phyloP scores from a whole-genome alignment of 23 red algal genomes.

The Agarophyton chilense region DNA sequence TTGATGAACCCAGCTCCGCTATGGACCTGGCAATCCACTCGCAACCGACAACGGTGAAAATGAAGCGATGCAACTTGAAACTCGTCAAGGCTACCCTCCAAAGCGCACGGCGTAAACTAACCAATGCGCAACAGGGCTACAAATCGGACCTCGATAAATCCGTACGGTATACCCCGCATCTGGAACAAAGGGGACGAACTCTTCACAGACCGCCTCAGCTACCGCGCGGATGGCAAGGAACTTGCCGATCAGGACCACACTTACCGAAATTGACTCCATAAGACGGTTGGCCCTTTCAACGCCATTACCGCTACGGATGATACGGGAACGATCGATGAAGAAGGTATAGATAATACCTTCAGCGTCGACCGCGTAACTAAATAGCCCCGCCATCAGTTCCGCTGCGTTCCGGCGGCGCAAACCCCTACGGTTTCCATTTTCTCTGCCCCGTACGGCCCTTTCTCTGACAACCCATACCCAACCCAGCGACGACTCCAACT shows the following conservation, averaged over 20 bases:
- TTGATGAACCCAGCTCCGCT: neutral
- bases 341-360: neutral
- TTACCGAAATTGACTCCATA: neutral
- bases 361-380: neutral
- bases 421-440: neutral
- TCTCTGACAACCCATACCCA: no score
- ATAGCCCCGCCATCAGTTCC: no score
- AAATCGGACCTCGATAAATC: constrained; percentile 3
- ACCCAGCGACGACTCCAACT: no score
- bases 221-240: neutral
- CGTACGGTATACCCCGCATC: neutral
- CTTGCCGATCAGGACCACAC: neutral
- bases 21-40: neutral
- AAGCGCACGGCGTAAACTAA: neutral
- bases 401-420: neutral
- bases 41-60: neutral
- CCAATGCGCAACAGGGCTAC: neutral
- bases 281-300: neutral
- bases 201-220: neutral
- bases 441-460: no score
- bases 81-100: neutral
- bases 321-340: neutral
- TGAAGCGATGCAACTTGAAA: neutral
- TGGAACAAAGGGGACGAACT: neutral
- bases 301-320: neutral